A percentile compares a stretch with the other conserved stretches of the same genome.
Conservation (phyloP, 2,329 filamentous ascomycete species). For the Cytospora leucostoma region DNA sequence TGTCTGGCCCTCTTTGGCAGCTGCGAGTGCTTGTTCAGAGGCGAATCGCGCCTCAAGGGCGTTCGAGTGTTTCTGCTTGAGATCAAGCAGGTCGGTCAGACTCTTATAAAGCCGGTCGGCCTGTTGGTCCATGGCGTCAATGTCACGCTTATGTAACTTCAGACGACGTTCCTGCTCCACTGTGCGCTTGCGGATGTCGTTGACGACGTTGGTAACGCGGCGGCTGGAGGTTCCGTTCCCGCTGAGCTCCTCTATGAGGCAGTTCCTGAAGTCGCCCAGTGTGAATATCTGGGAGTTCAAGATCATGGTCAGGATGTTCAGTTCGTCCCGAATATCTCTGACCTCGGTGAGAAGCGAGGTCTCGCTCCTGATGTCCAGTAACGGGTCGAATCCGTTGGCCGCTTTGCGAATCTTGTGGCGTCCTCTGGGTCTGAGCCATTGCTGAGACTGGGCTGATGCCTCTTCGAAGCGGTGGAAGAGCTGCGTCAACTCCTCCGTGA, state of each 20-base stretch:
- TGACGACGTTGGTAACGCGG: slow-evolving; percentile 24
- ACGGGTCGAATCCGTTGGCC: slow-evolving; percentile 45
- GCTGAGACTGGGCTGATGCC: slow-evolving; percentile 57
- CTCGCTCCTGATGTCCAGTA: slow-evolving; percentile 62
- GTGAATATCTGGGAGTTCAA: slow-evolving; percentile 52
- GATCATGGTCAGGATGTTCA: slow-evolving; percentile 63
- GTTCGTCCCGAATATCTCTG: slow-evolving; percentile 69
- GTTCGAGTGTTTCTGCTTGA: slow-evolving; percentile 71
- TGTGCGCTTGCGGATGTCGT: slow-evolving; percentile 51
- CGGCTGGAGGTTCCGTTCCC: slow-evolving; percentile 37
- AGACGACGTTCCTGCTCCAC: slow-evolving; percentile 59
- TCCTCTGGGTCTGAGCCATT: slow-evolving; percentile 46
- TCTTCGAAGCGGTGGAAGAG: slow-evolving; percentile 62
- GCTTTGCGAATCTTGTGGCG: slow-evolving; percentile 36
- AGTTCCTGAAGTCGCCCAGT: slow-evolving; percentile 48
- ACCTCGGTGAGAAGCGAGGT: slow-evolving; percentile 63
- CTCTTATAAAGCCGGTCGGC: slow-evolving; percentile 60
- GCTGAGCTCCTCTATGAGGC: slow-evolving; percentile 42
- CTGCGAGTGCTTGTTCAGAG: slow-evolving; percentile 61
- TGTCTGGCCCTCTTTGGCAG: slow-evolving; percentile 51
- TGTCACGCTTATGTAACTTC: slow-evolving; percentile 59
- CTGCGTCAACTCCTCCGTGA: slow-evolving; percentile 56
- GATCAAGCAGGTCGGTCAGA: slow-evolving; percentile 63
- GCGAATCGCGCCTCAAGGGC: slow-evolving; percentile 65
- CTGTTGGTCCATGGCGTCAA: slow-evolving; percentile 65